phyloP scores from a whole-genome alignment of 139 green algal species.

The Micractinium conductrix region DNA sequence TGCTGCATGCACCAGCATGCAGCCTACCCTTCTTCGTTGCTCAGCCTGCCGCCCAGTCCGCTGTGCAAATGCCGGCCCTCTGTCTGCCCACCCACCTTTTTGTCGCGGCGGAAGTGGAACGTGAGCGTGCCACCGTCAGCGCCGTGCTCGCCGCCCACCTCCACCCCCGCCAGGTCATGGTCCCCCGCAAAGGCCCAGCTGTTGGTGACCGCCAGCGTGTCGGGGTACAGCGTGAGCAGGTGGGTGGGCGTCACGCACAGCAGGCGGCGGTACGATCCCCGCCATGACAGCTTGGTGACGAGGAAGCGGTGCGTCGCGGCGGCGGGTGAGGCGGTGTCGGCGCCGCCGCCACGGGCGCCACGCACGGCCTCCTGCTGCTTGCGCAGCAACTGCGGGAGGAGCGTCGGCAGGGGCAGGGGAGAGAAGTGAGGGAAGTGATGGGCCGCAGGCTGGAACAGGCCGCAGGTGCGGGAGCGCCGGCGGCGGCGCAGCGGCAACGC shows the following conservation, averaged over 20 bases:
- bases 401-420: neutral
- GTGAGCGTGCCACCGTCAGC: slow-evolving; percentile 65
- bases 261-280: slow-evolving; percentile 79
- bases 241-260: slow-evolving; percentile 73
- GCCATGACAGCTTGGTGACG: slow-evolving; percentile 84
- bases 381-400: slow-evolving; percentile 21
- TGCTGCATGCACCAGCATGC: no score
- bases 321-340: neutral
- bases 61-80: no score
- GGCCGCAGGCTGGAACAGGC: neutral
- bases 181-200: slow-evolving; percentile 71
- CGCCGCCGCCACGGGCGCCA: neutral
- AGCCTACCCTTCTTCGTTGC: neutral
- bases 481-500: neutral
- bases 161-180: slow-evolving; percentile 54
- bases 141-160: slow-evolving; percentile 45
- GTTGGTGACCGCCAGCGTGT: slow-evolving; percentile 83
- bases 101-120: slow-evolving; percentile 70
- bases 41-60: no score
- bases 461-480: no score
- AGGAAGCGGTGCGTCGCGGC: slow-evolving; percentile 60
- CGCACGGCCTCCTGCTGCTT: neutral
- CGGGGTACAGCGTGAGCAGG: slow-evolving; percentile 80
- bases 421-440: no score
- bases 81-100: slow-evolving; percentile 54